These are phyloP conservation scores for Heliocybe sulcata DNA, from an alignment of 1,284 basidiomycete genomes.

Conservation along the genomic window DNA sequence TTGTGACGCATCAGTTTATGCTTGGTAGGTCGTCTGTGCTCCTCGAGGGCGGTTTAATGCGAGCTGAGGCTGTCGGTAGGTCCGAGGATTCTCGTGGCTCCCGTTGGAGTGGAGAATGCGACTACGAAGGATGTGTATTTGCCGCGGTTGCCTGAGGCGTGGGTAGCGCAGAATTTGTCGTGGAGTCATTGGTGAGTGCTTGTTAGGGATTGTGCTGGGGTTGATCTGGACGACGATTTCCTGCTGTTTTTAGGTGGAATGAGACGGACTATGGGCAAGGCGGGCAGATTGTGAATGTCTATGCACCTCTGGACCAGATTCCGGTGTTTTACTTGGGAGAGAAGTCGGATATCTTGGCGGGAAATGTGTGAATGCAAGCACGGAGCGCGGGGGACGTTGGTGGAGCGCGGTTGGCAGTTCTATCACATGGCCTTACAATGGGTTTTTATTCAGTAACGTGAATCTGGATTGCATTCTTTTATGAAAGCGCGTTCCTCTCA, in stretches of 20 bases:
- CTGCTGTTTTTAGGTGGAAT: conserved; percentile 24
- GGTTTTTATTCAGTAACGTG: no score
- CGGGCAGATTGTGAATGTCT: conserved; percentile 22
- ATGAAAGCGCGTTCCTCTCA: no score
- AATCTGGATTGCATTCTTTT: no score
- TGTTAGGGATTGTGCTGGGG: neutral
- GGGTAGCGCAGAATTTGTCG: conserved; percentile 16
- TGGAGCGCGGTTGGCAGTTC: no score
- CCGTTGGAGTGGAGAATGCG: conserved; percentile 24
- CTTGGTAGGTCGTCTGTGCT: conserved; percentile 19
- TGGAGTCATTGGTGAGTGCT: conserved; percentile 29
- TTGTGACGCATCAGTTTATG: conserved; percentile 30
- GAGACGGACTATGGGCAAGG: conserved; percentile 25
- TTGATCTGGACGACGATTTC: no score
- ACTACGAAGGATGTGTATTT: conserved; percentile 28
- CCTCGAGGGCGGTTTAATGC: neutral
- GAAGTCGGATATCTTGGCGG: conserved; percentile 24
- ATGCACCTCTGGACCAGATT: conserved; percentile 27
- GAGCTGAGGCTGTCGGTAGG: conserved; percentile 14
- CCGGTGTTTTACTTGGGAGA: conserved; percentile 31
- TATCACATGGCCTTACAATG: no score
- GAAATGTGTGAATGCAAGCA: conserved; percentile 15
- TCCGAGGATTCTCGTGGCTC: conserved; percentile 27
- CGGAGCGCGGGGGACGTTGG: no score
- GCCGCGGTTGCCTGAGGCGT: conserved; percentile 19